Conservation (phyloP, 768 basidiomycete genomes). For the Omphalotus guepiniiformis region DNA sequence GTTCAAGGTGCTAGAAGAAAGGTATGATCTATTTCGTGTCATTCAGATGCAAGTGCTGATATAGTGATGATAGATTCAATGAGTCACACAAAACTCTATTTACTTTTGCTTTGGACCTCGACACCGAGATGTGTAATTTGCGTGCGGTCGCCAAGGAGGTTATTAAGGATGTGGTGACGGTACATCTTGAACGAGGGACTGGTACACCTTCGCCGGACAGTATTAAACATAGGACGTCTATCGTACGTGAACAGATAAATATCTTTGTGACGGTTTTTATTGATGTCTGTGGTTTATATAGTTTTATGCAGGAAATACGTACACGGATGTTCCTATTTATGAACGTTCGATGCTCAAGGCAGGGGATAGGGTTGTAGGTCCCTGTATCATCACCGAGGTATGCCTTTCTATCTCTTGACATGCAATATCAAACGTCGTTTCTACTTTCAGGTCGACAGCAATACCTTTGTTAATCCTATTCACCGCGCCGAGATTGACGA, state of each 20-base stretch:
- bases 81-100: conserved; percentile 20
- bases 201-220: conserved; percentile 9
- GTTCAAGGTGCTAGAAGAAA: conserved; percentile 10
- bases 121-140: conserved; percentile 21
- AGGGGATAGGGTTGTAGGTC: conserved; percentile 20
- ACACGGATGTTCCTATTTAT: conserved; percentile 20
- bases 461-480: conserved; percentile 21
- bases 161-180: conserved; percentile 12
- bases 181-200: conserved; percentile 10
- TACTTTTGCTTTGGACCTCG: conserved; percentile 22
- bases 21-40: conserved; percentile 4
- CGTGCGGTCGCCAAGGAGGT: conserved; percentile 19
- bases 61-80: conserved; percentile 16
- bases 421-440: neutral
- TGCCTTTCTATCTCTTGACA: conserved; percentile 1
- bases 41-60: neutral
- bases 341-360: conserved; percentile 18
- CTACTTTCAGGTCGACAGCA: conserved; percentile 20
- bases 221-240: conserved; percentile 2
- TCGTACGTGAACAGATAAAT: too few relatives aligned
- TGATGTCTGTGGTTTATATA: neutral
- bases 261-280: neutral
- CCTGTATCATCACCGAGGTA: conserved; percentile 24
- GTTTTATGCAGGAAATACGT: conserved; percentile 17
- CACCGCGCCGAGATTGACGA: conserved; percentile 24